Evolutionary conservation across 169 alveolate genomes (phyloP).

Genomic region (Perkinsus marinus): DNA sequence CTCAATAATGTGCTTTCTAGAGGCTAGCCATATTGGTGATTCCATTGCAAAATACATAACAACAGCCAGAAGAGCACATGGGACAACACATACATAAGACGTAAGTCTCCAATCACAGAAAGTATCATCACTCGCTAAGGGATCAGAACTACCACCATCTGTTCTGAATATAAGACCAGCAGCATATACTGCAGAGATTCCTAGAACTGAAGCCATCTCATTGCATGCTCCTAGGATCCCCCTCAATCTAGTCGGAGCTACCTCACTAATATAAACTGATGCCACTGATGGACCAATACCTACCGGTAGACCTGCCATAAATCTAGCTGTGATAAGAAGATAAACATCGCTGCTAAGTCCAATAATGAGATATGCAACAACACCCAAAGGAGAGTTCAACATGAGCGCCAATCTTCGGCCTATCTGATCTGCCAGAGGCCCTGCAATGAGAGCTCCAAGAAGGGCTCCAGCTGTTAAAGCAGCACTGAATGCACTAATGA

Average conservation of each 20-base stretch:
- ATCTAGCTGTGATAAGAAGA: background rate
- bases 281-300: background rate
- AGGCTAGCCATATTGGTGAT: background rate
- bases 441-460: background rate
- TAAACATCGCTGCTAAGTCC: background rate
- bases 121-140: background rate
- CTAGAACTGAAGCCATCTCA: background rate
- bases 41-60: background rate
- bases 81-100: background rate
- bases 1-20: background rate
- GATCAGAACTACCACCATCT: background rate
- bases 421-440: background rate
- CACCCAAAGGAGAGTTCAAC: background rate
- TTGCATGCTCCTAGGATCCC: background rate
- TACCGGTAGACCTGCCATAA: background rate
- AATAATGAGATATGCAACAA: background rate
- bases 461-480: background rate
- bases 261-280: background rate
- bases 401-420: background rate
- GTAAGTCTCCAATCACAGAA: background rate
- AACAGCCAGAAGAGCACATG: background rate
- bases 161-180: background rate
- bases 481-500: background rate
- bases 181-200: background rate
- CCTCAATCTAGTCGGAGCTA: background rate